Evolutionary conservation across 1,139 yeast genomes (phyloP).

Genomic region (Suhomyces atakaporum): DNA sequence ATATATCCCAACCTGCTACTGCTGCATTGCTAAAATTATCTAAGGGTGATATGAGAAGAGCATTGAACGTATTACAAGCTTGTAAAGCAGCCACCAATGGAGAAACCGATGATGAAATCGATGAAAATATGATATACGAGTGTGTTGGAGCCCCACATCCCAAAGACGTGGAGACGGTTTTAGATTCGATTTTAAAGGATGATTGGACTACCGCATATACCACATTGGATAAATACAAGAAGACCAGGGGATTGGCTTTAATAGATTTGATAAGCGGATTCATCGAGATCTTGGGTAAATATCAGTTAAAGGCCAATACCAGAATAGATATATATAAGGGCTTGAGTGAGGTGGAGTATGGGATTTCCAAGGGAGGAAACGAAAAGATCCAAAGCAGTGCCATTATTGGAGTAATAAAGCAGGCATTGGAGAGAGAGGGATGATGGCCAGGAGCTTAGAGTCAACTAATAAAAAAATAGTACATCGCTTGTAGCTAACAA

Average conservation of each 20-base stretch:
- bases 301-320: slow-evolving; percentile 64
- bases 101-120: slow-evolving; percentile 50
- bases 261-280: slow-evolving; percentile 82
- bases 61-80: slow-evolving; percentile 91
- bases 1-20: slow-evolving; percentile 60
- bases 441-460: no score
- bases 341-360: slow-evolving; percentile 84
- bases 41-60: slow-evolving; percentile 95
- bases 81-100: slow-evolving; percentile 75
- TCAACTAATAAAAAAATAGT: no score
- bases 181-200: slow-evolving; percentile 77
- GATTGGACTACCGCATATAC: slow-evolving; percentile 82
- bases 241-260: slow-evolving; percentile 80
- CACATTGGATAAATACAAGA: slow-evolving; percentile 65
- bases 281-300: slow-evolving; percentile 63
- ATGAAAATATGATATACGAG: slow-evolving; percentile 78
- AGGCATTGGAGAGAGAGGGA: slow-evolving; percentile 9
- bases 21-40: slow-evolving; percentile 68
- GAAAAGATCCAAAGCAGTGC: slow-evolving; percentile 91
- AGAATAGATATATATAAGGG: slow-evolving; percentile 67
- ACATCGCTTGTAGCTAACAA: no score
- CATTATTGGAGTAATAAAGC: slow-evolving; percentile 81
- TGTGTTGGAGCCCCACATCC: slow-evolving; percentile 98
- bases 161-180: slow-evolving; percentile 69
- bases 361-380: slow-evolving; percentile 89